phyloP scores from a whole-genome alignment of 306 rosid species.

The Sesbania bispinosa region DNA sequence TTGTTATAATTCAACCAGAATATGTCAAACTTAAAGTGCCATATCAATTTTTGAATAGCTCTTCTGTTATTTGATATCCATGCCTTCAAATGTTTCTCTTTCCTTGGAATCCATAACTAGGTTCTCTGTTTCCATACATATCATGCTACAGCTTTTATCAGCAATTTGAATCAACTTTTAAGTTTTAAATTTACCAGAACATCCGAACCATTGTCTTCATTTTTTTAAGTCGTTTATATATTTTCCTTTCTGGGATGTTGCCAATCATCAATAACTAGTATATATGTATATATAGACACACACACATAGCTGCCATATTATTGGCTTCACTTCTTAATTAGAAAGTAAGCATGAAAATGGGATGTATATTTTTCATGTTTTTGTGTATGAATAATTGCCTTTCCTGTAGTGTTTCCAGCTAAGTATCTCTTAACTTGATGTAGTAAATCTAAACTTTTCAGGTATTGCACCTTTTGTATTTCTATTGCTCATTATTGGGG shows the following conservation, averaged over 20 bases:
- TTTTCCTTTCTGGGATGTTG: neutral
- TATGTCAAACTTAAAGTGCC: neutral
- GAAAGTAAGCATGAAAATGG: neutral
- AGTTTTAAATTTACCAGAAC: neutral
- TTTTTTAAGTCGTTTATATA: neutral
- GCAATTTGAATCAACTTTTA: neutral
- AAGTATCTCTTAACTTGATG: slow-evolving; percentile 5
- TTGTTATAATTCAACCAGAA: neutral
- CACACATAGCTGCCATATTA: no score
- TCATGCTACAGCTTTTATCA: neutral
- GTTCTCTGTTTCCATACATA: neutral
- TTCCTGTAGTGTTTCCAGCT: neutral
- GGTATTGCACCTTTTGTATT: slow-evolving; percentile 48
- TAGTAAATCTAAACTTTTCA: slow-evolving; percentile 18
- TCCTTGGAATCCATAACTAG: neutral
- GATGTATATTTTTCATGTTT: neutral
- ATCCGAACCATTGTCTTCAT: neutral
- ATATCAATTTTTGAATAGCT: neutral
- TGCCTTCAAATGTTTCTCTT: slow-evolving; percentile 17
- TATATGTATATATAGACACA: no score
- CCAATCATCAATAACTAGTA: neutral
- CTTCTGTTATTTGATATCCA: neutral
- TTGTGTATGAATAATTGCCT: neutral
- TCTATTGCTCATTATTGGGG: slow-evolving; percentile 49
- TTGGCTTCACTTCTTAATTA: no score